A percentile compares a stretch with the other conserved stretches of the same genome.
phyloP scores from a whole-genome alignment of 306 rosid genomes.

The Gynostemma pentaphyllum region DNA sequence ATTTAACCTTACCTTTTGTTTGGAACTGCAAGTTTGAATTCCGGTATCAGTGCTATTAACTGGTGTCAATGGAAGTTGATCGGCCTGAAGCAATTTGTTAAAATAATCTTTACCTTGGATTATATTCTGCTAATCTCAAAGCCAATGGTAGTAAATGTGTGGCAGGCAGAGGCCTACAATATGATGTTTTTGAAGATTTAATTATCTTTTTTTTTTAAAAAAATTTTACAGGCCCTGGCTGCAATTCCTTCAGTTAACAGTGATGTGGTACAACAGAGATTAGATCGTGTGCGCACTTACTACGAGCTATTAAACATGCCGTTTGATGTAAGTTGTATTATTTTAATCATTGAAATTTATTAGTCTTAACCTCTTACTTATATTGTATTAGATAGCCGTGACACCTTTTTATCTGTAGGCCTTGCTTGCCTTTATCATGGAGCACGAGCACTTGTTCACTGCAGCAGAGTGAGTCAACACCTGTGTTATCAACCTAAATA shows the following conservation, averaged over 20 bases:
- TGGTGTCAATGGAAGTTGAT: neutral
- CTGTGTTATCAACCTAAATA: neutral
- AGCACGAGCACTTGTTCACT: slow-evolving; percentile 71
- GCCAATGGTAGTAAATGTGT: neutral
- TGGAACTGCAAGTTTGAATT: neutral
- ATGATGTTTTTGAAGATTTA: neutral
- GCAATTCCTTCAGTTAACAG: slow-evolving; percentile 86
- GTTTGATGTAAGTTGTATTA: slow-evolving; percentile 64
- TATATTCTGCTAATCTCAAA: neutral
- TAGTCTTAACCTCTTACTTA: neutral
- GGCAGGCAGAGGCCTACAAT: neutral
- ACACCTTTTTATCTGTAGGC: slow-evolving; percentile 46
- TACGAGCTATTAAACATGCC: slow-evolving; percentile 97
- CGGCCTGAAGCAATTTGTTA: neutral
- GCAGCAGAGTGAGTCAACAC: slow-evolving; percentile 56
- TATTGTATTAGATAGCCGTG: slow-evolving; percentile 15
- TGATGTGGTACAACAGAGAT: slow-evolving; percentile 74
- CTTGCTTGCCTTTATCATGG: slow-evolving; percentile 84
- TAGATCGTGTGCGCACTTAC: slow-evolving; percentile 92
- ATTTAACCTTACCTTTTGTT: neutral
- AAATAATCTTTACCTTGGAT: neutral
- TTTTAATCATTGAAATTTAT: neutral
- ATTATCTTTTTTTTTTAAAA: neutral
- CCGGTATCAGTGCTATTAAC: neutral
- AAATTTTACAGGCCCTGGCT: slow-evolving; percentile 82